A percentile compares a stretch with the other conserved stretches of the same genome.
Conservation (phyloP, 495 filamentous ascomycete genomes). For the Podospora pseudopauciseta region DNA sequence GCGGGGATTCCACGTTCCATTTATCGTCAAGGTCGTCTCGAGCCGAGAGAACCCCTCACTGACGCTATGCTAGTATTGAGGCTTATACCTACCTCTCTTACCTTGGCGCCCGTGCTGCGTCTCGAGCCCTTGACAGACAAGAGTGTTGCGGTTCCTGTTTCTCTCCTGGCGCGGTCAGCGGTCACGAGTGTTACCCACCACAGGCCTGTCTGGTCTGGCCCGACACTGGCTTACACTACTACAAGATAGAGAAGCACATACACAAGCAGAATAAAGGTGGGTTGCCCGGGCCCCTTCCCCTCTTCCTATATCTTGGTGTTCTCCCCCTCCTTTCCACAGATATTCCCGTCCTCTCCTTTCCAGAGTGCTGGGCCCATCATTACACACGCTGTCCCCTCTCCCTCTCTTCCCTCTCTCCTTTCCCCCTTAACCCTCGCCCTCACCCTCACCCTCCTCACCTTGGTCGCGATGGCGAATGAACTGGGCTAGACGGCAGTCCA, state of each 20-base stretch:
- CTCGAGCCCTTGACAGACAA: background rate
- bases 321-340: conserved; percentile 3
- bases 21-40: background rate
- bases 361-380: background rate
- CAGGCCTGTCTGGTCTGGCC: background rate
- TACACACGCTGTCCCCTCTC: conserved; percentile 12
- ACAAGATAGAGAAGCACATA: background rate
- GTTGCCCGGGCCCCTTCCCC: background rate
- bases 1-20: conserved; percentile 21
- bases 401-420: background rate
- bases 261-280: background rate
- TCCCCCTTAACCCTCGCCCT: background rate
- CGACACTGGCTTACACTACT: background rate
- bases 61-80: conserved; percentile 26
- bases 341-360: background rate
- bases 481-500: conserved; percentile 22
- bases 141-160: background rate
- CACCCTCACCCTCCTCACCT: conserved; percentile 6
- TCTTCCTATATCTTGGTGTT: conserved; percentile 1
- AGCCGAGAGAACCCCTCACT: conserved; percentile 23
- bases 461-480: conserved; percentile 24
- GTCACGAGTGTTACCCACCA: conserved; percentile 22
- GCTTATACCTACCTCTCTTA: conserved; percentile 5
- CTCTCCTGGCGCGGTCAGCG: background rate
- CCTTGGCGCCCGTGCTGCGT: conserved; percentile 17